phyloP scores from a whole-genome alignment of 495 filamentous ascomycete genomes.

The Aspergillus wentii region DNA sequence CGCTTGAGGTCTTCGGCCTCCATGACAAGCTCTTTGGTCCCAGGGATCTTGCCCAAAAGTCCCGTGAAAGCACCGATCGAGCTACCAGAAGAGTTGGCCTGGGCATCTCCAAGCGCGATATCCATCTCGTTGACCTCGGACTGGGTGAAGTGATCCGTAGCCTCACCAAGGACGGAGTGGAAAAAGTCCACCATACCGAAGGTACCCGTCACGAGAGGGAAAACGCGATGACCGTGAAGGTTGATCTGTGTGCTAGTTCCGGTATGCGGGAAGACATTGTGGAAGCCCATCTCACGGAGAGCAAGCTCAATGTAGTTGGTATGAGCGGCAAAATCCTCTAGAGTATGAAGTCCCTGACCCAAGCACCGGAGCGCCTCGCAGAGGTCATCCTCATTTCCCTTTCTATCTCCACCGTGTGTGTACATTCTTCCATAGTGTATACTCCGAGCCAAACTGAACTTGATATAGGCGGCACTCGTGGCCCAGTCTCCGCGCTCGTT shows the following conservation, averaged over 20 bases:
- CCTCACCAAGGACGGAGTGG: constrained; percentile 94
- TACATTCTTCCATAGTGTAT: constrained; percentile 91
- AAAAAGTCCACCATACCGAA: constrained; percentile 96
- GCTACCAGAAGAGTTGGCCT: constrained; percentile 40
- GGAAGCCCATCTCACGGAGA: constrained; percentile 78
- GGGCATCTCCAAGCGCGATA: constrained; percentile 59
- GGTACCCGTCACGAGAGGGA: constrained; percentile 81
- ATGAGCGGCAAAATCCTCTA: constrained; percentile 95
- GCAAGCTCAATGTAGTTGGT: constrained; percentile 90
- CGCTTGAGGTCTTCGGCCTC: constrained; percentile 75
- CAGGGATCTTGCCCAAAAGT: constrained; percentile 73
- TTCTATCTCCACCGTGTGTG: constrained; percentile 58
- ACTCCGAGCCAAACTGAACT: constrained; percentile 73
- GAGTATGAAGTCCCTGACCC: constrained; percentile 86
- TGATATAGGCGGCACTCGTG: constrained; percentile 86
- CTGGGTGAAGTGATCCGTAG: constrained; percentile 92
- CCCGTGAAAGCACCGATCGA: constrained; percentile 57
- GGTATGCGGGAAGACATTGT: constrained; percentile 79
- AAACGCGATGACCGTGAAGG: constrained; percentile 68
- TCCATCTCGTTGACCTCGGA: constrained; percentile 91
- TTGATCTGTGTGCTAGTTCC: constrained; percentile 71
- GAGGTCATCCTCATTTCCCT: constrained; percentile 78
- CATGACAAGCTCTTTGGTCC: constrained; percentile 66
- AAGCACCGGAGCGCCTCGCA: constrained; percentile 85
- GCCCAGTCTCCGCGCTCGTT: constrained; percentile 83